Conservation (phyloP, 2,329 filamentous ascomycete species). For the Mariannaea elegans region DNA sequence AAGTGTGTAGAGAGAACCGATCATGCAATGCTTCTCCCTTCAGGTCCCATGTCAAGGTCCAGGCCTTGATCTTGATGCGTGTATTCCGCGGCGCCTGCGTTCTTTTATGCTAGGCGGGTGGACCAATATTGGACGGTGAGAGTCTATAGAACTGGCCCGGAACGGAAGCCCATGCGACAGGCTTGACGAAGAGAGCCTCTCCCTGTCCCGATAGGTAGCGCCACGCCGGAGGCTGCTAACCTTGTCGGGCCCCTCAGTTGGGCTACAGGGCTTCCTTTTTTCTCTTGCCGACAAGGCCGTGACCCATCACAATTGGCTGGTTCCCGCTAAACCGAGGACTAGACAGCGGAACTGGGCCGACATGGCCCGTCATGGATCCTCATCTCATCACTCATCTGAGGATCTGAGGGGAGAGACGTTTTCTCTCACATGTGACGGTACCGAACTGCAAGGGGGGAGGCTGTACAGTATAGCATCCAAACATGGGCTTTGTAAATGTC, state of each 20-base stretch:
- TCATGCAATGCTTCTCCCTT: too few relatives aligned
- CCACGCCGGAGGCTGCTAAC: conserved; percentile 12
- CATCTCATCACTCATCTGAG: conserved; percentile 14
- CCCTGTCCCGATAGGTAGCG: not conserved
- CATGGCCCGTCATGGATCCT: conserved; percentile 8
- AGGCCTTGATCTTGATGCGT: too few relatives aligned
- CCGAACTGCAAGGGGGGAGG: conserved; percentile 3
- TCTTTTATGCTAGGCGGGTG: too few relatives aligned
- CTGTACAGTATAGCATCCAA: not conserved
- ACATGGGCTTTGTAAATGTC: conserved; percentile 18
- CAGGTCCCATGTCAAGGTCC: not conserved
- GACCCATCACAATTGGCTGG: not conserved
- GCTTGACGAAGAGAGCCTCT: not conserved
- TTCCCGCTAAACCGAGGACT: not conserved
- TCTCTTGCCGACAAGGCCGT: not conserved
- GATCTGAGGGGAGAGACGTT: not conserved
- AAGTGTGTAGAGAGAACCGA: not conserved
- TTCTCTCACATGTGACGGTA: conserved; percentile 32
- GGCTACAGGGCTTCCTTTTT: too few relatives aligned
- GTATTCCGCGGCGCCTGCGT: too few relatives aligned
- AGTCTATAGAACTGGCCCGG: too few relatives aligned
- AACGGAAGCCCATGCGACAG: too few relatives aligned
- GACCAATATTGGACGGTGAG: not conserved
- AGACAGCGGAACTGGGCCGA: conserved; percentile 31
- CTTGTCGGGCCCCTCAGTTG: not conserved